Base-by-base conservation (phyloP, 75 land plant species). In the Picea sitchensis region DNA sequence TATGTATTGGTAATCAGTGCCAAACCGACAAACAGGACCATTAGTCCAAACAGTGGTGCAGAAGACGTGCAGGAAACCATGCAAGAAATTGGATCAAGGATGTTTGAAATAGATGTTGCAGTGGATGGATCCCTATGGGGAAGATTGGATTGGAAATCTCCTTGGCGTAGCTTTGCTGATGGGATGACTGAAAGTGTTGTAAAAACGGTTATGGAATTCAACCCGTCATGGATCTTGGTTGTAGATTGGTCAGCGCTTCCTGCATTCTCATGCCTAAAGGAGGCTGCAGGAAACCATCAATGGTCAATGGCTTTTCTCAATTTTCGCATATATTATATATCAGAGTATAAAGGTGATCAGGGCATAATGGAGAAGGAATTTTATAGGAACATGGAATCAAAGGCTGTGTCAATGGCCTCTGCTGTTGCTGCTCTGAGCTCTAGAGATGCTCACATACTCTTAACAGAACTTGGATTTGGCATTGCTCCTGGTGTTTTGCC, bases 231-330 rank as follows among this genome's bases (percentile, higher is more conserved):
- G 82, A 76, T 61, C 54, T 47, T 80, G 30, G 82, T 80, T 36
- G 82, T 80, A 75, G 77, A 80, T 61, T 80, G 82, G 82, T 80
- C 82, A 15, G n/a, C 82, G 13, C 63, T 75, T 58, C 82, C 77
- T 80, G 82, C 82, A 31, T 80, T 75, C 65, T 61, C 47, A 44
- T 13, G 20, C 15, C 78, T 80, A 8, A 36, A 18, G 32, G 62
- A 57, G 20, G 32, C 56, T n/a, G 30, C 64, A 51, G 78, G 78
- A 20, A 47, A 8, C 30, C 78, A 74, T 14, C 76, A 57, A 30
- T 80, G 82, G 64, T 58, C 65, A 23, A 80, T 80, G 82, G 82
- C 77, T 14, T 80, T 75, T 60, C 82, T 80, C 4, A 80, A 80
- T 36, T 80, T 80, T 61, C 47, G 82, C 26, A 80, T 80, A 58